These are phyloP conservation scores for Wickerhamomyces bisporus DNA, from an alignment of 805 yeast genomes.

Conservation along the genomic window DNA sequence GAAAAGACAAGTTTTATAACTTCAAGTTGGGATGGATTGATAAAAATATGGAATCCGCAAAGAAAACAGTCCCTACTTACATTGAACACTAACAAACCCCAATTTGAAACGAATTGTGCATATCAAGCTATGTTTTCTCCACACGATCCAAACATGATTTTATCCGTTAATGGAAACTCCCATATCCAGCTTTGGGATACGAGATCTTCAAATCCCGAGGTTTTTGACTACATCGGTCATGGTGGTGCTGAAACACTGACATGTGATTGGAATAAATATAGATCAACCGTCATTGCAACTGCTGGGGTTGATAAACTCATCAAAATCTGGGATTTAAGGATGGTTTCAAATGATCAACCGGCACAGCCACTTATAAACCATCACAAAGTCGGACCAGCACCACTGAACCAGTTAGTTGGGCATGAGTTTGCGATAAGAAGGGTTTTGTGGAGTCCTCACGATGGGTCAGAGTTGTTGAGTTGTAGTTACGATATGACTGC, in stretches of 20 bases:
- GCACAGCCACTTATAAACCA: constrained; percentile 28
- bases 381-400: constrained; percentile 54
- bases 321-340: constrained; percentile 84
- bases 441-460: constrained; percentile 88
- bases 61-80: constrained; percentile 55
- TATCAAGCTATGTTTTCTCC: constrained; percentile 82
- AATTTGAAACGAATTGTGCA: constrained; percentile 48
- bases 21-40: constrained; percentile 89
- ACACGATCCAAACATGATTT: constrained; percentile 64
- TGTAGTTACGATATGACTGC: constrained; percentile 93
- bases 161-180: constrained; percentile 72
- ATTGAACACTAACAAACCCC: constrained; percentile 33
- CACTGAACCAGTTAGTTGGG: constrained; percentile 72
- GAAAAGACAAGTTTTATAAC: constrained; percentile 67
- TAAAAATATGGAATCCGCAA: constrained; percentile 72
- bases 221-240: constrained; percentile 61
- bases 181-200: constrained; percentile 79
- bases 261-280: constrained; percentile 89
- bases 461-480: constrained; percentile 60
- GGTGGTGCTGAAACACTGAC: constrained; percentile 75
- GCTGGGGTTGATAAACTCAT: constrained; percentile 89
- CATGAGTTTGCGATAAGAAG: constrained; percentile 87
- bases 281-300: constrained; percentile 72
- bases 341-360: constrained; percentile 37
- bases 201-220: constrained; percentile 57